Evolutionary conservation across 2,329 filamentous ascomycete genomes (phyloP), one percentile per base, ranked within the genome.

Genomic region (Fusarium guadeloupense): DNA sequence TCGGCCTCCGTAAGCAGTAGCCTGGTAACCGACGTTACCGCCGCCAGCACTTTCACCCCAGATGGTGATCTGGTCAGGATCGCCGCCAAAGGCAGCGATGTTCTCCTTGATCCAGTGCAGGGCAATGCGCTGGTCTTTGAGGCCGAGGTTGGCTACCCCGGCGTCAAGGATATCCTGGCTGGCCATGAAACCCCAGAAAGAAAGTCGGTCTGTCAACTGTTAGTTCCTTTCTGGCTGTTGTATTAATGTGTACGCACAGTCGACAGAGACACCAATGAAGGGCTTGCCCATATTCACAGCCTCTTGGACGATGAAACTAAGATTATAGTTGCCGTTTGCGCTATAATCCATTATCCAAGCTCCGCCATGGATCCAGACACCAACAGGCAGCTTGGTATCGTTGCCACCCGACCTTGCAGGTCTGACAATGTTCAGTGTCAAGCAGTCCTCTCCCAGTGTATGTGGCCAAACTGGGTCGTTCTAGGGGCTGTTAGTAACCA

Each of bases 271-370:
- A 2, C 34, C 66, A 2, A 69, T 44, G 7, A 69, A 59, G 6
- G 66, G 66, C 14, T 69, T 69, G 16, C 61, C 61, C 5, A 47
- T 50, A 35, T 69, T 69, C 25, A 66, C 64, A 6, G 23, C 78
- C 72, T 20, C 78, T 75, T 56, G 78, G 1, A 89, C 83, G 42
- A 89, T 81, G 54, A 81, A 84, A 13, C 82, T 83, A 54, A 87
- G 76, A 66, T 89, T 89, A 68, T 89, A 89, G 21, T 83, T 77
- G 9, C 77, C 70, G 41, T 85, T 80, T 63, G 67, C 37, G 66
- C 77, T 58, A 3, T 78, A 77, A 4, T 82, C 83, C 67, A 54
- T 59, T 0, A 48, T 46, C 58, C 60, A 81, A 5, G 78, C 79
- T 39, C 80, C 81, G 35, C 80, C 69, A 6, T 72, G 68, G 17